Evolutionary conservation across 2,329 filamentous ascomycete species (phyloP).

Genomic region (Colletotrichum orbiculare): DNA sequence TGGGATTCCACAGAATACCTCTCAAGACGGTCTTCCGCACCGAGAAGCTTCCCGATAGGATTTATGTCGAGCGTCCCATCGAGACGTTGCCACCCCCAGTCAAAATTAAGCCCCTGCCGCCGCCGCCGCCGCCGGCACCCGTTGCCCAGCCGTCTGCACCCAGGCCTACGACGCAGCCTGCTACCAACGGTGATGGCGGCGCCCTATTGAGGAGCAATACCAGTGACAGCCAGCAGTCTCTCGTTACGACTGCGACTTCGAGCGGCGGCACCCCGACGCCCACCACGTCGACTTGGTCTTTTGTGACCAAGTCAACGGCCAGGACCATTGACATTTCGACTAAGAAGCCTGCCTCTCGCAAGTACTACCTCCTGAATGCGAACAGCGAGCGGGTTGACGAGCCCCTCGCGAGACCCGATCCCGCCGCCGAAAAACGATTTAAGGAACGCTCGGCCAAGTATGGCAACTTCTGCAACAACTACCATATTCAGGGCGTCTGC

Average conservation of each 20-base stretch:
- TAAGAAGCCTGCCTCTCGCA: conserved; percentile 38
- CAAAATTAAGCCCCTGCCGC: neutral
- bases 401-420: conserved; percentile 40
- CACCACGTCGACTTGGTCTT: conserved; percentile 39
- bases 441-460: conserved; percentile 32
- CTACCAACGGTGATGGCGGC: conserved; percentile 4
- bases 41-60: conserved; percentile 39
- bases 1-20: conserved; percentile 42
- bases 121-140: neutral
- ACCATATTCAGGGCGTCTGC: conserved; percentile 38
- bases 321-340: conserved; percentile 43
- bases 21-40: conserved; percentile 47
- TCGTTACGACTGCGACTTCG: neutral
- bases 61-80: conserved; percentile 1
- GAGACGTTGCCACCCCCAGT: conserved; percentile 5
- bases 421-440: conserved; percentile 37
- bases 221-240: neutral
- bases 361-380: conserved; percentile 45
- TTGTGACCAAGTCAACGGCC: conserved; percentile 35
- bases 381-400: conserved; percentile 46
- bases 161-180: neutral
- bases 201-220: conserved; percentile 11
- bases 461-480: conserved; percentile 40
- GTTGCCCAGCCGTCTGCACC: neutral
- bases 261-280: conserved; percentile 20